Evolutionary conservation across 352 stramenopile genomes (phyloP), one percentile per base, ranked within the genome.

Genomic region (Phytophthora sojae): DNA sequence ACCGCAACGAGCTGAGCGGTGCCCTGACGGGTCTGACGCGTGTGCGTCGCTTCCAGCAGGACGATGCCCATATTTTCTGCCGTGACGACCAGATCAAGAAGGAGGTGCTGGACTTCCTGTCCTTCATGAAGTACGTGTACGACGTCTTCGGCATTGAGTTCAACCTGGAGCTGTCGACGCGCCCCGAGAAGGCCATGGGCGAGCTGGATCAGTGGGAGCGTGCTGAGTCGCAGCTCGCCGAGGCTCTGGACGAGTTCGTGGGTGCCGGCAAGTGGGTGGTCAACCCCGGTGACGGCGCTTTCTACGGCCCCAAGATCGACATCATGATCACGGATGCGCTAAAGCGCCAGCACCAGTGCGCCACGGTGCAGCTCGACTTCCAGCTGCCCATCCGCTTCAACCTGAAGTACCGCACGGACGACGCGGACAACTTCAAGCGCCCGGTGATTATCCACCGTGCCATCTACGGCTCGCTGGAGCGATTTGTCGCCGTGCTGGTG

Each of bases 221-320:
- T 23, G 84, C 84, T 35, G 82, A 92, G 61, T 56, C 19, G 9
- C 82, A 90, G 71, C 81, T 99, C 29, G 86, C 86, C 15, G 82
- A 91, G 71, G 97, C 97, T 12, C 92, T 99, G 72, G 90, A 99
- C 73, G 86, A 93, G 57, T 99, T 99, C 65, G 82, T 88, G 49
- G 97, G 97, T 19, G 91, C 94, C 55, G 96, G 96, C 57, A 97
- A 98, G 58, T 99, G 98, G 98, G 89, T 89, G 57, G 90, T 98
- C 51, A 99, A 99, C 75, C 94, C 97, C 15, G 98, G 97, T 50
- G 98, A 99, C 76, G 98, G 98, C 68, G 98, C 98, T 42, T 99
- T 99, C 82, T 99, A 99, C 84, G 98, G 98, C 29, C 98, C 98
- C 12, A 99, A 99, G 87, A 99, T 99, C 81, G 98, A 99, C 86